Conservation (phyloP, 2,329 filamentous ascomycete species). For the Fusarium palustre region DNA sequence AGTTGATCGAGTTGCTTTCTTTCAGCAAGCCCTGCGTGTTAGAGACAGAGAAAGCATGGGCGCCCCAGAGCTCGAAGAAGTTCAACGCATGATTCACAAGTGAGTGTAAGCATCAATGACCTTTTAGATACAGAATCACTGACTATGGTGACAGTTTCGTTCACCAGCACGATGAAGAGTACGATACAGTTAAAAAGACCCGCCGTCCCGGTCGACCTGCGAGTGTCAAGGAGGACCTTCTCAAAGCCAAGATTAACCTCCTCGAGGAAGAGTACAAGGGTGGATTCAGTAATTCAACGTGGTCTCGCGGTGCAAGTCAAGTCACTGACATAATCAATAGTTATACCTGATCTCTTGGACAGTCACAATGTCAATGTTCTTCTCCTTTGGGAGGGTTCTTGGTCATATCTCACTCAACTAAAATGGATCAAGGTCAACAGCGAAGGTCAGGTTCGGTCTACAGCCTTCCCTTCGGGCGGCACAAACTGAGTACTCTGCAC, state of each 20-base stretch:
- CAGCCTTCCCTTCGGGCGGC: constrained; percentile 77
- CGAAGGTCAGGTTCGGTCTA: constrained; percentile 72
- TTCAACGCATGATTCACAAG: constrained; percentile 72
- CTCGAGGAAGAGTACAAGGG: constrained; percentile 84
- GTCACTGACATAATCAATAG: constrained; percentile 53
- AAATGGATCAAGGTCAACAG: constrained; percentile 80
- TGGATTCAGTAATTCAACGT: constrained; percentile 78
- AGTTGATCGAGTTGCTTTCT: constrained; percentile 65
- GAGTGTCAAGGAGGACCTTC: constrained; percentile 78
- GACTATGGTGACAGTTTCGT: constrained; percentile 62
- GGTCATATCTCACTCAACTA: constrained; percentile 81
- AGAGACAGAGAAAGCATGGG: constrained; percentile 61
- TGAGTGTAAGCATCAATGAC: constrained; percentile 52
- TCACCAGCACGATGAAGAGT: constrained; percentile 77
- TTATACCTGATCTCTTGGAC: constrained; percentile 80
- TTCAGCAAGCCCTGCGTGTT: constrained; percentile 72
- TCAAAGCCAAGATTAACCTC: constrained; percentile 75
- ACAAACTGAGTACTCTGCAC: constrained; percentile 22
- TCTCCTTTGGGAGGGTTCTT: constrained; percentile 82
- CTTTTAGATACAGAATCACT: not conserved
- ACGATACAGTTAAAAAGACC: constrained; percentile 72
- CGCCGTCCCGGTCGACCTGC: constrained; percentile 84
- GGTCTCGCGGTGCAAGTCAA: not conserved
- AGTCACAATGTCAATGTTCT: constrained; percentile 73
- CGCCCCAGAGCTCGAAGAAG: constrained; percentile 64